phyloP scores from a whole-genome alignment of 345 rosid genomes.

The Salix purpurea region DNA sequence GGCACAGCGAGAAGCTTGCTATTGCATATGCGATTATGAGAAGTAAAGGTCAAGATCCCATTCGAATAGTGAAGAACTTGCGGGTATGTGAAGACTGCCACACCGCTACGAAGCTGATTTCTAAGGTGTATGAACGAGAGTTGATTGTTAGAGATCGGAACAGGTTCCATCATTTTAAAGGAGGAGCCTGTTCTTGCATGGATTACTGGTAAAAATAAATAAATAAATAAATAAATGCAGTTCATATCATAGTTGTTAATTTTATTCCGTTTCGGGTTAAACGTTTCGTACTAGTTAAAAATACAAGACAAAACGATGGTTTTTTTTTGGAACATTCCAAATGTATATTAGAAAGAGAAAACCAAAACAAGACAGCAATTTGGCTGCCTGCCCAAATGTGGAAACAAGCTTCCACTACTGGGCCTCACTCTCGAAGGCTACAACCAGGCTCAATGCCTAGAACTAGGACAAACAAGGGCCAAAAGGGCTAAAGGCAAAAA shows the following conservation, averaged over 20 bases:
- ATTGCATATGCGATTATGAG: constrained; percentile 62
- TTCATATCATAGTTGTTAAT: background rate
- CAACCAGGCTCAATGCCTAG: too few species aligned
- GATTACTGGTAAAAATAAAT: constrained; percentile 55
- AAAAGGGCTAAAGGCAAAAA: too few species aligned
- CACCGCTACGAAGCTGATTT: constrained; percentile 57
- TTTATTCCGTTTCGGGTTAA: too few species aligned
- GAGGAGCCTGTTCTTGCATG: constrained; percentile 64
- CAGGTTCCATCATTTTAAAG: constrained; percentile 69
- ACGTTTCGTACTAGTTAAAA: too few species aligned
- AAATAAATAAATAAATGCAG: background rate
- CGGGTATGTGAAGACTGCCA: constrained; percentile 75
- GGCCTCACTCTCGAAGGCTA: too few species aligned
- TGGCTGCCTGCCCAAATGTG: too few species aligned
- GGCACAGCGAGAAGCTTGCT: constrained; percentile 79
- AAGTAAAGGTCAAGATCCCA: constrained; percentile 23
- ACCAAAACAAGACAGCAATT: too few species aligned
- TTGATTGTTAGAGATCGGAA: constrained; percentile 69
- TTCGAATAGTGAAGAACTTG: constrained; percentile 73
- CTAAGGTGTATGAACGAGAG: constrained; percentile 54
- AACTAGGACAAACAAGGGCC: too few species aligned
- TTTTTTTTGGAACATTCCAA: too few species aligned
- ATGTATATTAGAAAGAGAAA: too few species aligned
- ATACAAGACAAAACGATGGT: accelerated
- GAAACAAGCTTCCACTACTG: too few species aligned